A percentile compares a stretch with the other conserved stretches of the same genome.
Evolutionary conservation across 2,329 filamentous ascomycete genomes (phyloP).

Genomic region (Lasiodiplodia hormozganensis): DNA sequence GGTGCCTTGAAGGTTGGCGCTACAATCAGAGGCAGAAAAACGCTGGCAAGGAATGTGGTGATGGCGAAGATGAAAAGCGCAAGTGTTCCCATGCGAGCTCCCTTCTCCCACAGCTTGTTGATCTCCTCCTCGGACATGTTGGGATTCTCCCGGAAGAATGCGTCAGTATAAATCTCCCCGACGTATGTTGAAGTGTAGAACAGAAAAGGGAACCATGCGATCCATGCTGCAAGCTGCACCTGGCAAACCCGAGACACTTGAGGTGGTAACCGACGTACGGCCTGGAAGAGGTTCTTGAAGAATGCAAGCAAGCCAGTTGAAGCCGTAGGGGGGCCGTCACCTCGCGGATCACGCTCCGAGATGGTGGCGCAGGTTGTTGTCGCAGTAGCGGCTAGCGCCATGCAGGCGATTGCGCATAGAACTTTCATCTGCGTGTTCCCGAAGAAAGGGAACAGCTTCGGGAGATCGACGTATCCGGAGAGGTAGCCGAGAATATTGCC

Average conservation of each 20-base stretch:
- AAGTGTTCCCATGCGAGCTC: conserved; percentile 86
- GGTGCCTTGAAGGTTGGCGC: conserved; percentile 74
- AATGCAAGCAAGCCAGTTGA: conserved; percentile 75
- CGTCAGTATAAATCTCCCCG: conserved; percentile 89
- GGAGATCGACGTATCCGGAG: conserved; percentile 83
- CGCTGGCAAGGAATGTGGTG: conserved; percentile 80
- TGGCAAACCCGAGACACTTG: conserved; percentile 81
- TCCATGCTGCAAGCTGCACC: conserved; percentile 75
- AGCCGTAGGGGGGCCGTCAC: conserved; percentile 68
- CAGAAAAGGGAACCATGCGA: conserved; percentile 93
- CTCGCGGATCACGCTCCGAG: conserved; percentile 79
- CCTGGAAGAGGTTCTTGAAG: conserved; percentile 78
- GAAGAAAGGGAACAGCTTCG: conserved; percentile 76
- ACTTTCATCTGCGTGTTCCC: conserved; percentile 93
- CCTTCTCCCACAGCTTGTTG: conserved; percentile 80
- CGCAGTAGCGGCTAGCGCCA: conserved; percentile 74
- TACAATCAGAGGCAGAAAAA: conserved; percentile 85
- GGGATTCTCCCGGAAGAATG: conserved; percentile 77
- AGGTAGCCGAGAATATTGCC: conserved; percentile 93
- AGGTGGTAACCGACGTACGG: conserved; percentile 78
- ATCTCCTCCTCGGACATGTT: conserved; percentile 78
- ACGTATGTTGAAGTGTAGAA: conserved; percentile 97
- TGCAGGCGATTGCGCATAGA: conserved; percentile 82
- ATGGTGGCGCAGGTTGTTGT: conserved; percentile 73
- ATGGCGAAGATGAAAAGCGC: conserved; percentile 88